Evolutionary conservation across 768 basidiomycete genomes (phyloP).

Genomic region (Psilocybe cyanescens): DNA sequence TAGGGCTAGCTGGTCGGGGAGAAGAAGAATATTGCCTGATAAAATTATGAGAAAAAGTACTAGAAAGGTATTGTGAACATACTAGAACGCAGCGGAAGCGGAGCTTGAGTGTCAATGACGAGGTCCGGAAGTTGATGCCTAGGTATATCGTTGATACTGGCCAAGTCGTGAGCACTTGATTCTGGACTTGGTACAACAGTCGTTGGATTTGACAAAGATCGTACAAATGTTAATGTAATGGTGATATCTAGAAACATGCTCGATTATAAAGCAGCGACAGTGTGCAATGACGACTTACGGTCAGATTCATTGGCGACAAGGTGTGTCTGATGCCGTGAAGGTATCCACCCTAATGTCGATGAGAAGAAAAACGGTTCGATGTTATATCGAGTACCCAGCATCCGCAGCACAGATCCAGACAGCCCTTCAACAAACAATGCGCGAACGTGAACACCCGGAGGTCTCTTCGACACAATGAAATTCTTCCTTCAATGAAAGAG

Average conservation of each 20-base stretch:
- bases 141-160: background rate
- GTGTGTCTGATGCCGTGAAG: constrained; percentile 57
- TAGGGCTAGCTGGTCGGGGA: constrained; percentile 54
- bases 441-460: constrained; percentile 42
- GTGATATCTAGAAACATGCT: constrained; percentile 50
- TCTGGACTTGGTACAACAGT: background rate
- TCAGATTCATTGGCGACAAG: constrained; percentile 34
- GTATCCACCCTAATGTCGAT: constrained; percentile 64
- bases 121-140: constrained; percentile 25
- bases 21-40: constrained; percentile 35
- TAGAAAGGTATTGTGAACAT: constrained; percentile 2
- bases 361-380: constrained; percentile 72
- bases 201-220: constrained; percentile 34
- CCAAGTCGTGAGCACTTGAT: background rate
- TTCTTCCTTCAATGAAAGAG: background rate
- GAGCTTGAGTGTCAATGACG: constrained; percentile 56
- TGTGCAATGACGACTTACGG: constrained; percentile 32
- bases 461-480: constrained; percentile 12
- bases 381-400: constrained; percentile 56
- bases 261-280: background rate
- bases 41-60: background rate
- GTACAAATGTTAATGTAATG: constrained; percentile 55
- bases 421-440: constrained; percentile 55
- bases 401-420: constrained; percentile 53
- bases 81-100: constrained; percentile 46